A percentile compares a stretch with the other conserved stretches of the same genome.
These are phyloP conservation scores for Debaryomyces tyrocola DNA, from an alignment of 805 yeast genomes.

Conservation along the genomic window DNA sequence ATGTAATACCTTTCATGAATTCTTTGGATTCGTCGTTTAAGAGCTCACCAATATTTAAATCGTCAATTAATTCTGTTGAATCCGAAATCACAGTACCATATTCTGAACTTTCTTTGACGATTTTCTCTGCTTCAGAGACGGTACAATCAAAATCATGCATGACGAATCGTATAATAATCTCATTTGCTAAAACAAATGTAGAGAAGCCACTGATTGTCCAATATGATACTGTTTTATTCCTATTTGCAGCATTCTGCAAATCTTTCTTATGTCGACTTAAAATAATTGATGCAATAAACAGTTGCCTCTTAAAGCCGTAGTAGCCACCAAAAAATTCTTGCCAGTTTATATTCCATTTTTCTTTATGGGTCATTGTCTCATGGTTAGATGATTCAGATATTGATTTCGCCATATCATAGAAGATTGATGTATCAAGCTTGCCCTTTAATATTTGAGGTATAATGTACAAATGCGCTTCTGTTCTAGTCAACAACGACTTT, in stretches of 20 bases:
- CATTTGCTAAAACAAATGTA: constrained; percentile 63
- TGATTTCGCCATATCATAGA: constrained; percentile 49
- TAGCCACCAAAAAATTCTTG: constrained; percentile 54
- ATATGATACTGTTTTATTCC: constrained; percentile 51
- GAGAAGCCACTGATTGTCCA: constrained; percentile 62
- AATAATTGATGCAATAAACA: constrained; percentile 47
- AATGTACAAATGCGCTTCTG: constrained; percentile 26
- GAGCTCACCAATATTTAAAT: constrained; percentile 17
- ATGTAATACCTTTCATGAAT: constrained; percentile 8
- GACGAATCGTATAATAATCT: constrained; percentile 52
- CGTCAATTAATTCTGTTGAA: constrained; percentile 27
- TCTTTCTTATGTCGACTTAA: constrained; percentile 26
- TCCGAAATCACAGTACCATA: constrained; percentile 45
- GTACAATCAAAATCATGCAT: constrained; percentile 42
- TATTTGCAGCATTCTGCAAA: constrained; percentile 24
- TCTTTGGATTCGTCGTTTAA: constrained; percentile 7
- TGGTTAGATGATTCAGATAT: constrained; percentile 38
- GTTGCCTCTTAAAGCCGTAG: constrained; percentile 59
- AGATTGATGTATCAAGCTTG: constrained; percentile 40
- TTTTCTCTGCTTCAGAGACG: constrained; percentile 45
- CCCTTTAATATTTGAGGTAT: constrained; percentile 47
- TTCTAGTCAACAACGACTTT: constrained; percentile 25
- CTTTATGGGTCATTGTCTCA: constrained; percentile 46
- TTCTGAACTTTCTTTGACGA: constrained; percentile 48
- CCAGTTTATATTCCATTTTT: constrained; percentile 48